Evolutionary conservation across 2,329 filamentous ascomycete species (phyloP).

Genomic region (Colletotrichum destructivum): DNA sequence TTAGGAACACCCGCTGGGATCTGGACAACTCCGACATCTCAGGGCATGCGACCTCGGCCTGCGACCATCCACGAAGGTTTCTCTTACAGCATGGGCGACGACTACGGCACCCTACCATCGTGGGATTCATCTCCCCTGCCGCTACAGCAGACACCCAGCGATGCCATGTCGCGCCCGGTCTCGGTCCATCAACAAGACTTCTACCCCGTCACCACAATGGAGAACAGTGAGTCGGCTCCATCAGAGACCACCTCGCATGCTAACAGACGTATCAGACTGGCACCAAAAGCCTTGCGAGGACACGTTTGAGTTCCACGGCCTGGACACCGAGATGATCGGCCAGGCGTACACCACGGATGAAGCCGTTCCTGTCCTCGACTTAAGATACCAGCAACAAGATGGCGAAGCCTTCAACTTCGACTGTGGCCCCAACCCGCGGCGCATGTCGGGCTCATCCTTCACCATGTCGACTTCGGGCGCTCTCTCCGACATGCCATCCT

Average conservation of each 20-base stretch:
- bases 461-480: constrained; percentile 78
- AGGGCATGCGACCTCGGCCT: constrained; percentile 67
- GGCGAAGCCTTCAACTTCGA: constrained; percentile 66
- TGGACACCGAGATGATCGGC: constrained; percentile 74
- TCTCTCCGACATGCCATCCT: constrained; percentile 78
- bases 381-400: constrained; percentile 68
- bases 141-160: constrained; percentile 65
- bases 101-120: constrained; percentile 66
- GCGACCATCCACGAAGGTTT: constrained; percentile 75
- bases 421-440: constrained; percentile 68
- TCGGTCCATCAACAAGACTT: constrained; percentile 70
- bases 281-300: constrained; percentile 71
- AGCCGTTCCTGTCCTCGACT: constrained; percentile 73
- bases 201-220: constrained; percentile 65
- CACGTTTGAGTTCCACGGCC: constrained; percentile 66
- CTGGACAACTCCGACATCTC: constrained; percentile 70
- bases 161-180: constrained; percentile 67
- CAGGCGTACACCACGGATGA: constrained; percentile 76
- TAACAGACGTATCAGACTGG: constrained; percentile 52
- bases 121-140: constrained; percentile 72
- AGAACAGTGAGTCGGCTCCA: constrained; percentile 60
- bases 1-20: constrained; percentile 62
- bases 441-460: constrained; percentile 81
- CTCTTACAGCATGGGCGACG: constrained; percentile 70
- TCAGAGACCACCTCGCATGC: constrained; percentile 16